Evolutionary conservation across 108 stramenopile genomes (phyloP), one percentile per base, ranked within the genome.

Genomic region (Aurantiochytrium sp.): DNA sequence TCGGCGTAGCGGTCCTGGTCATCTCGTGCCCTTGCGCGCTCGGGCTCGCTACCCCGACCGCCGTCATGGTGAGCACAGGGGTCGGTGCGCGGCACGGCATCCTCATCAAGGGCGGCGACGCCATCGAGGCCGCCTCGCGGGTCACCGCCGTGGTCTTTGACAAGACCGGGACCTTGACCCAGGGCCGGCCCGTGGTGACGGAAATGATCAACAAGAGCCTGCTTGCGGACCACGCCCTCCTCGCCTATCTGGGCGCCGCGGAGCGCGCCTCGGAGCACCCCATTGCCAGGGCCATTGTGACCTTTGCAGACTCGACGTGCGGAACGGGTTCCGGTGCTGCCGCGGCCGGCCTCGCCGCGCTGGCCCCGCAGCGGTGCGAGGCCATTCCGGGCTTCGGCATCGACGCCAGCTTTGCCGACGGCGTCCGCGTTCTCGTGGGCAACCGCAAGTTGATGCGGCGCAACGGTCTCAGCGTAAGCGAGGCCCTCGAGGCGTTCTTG

Each of bases 91-190:
- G 88, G 4, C 93, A 95, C 68, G 99, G 99, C 6, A 89, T 99
- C 68, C 91, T 99, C 22, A 97, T 99, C 94, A 99, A 98, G 92
- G 98, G 99, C 15, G 99, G 97, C 24, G 95, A 93, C 21, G 95
- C 97, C 6, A 90, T 99, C 54, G 98, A 98, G 93, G 89, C 90
- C 37, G 96, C 97, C 4, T 88, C 92, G 69, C 89, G 94, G 52
- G 96, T 97, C 4, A 92, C 95, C 34, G 93, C 95, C 30, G 93
- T 98, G 54, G 91, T 96, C 4, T 95, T 99, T 90, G 99, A 99
- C 93, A 99, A 99, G 93, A 99, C 99, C n/a, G 98, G 98, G 8
- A 99, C 99, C 30, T 89, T 99, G 34, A 99, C 99, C 17, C 85
- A 89, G 52, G 97, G 97, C 6, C 91, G 94, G 90, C 93, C 92